A percentile compares a stretch with the other conserved stretches of the same genome.
Evolutionary conservation across 1,139 yeast genomes (phyloP).

Genomic region (Taphrina populina): DNA sequence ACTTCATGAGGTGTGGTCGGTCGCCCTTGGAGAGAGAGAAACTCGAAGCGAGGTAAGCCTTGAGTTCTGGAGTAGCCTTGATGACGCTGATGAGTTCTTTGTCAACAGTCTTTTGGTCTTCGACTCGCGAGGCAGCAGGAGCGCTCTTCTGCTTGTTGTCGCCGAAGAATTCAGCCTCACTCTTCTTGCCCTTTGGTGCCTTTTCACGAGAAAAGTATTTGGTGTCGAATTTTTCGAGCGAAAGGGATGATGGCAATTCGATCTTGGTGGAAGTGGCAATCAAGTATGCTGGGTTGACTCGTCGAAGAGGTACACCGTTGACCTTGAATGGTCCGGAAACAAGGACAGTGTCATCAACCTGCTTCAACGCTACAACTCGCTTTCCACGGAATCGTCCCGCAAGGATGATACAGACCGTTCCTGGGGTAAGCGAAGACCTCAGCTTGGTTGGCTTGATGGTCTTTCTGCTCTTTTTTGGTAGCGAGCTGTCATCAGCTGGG

Average conservation of each 20-base stretch:
- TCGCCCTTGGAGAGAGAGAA: slow-evolving; percentile 99
- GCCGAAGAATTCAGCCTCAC: slow-evolving; percentile 94
- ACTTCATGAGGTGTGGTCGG: slow-evolving; percentile 73
- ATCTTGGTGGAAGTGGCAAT: slow-evolving; percentile 97
- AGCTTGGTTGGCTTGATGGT: slow-evolving; percentile 90
- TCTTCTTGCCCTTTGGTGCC: slow-evolving; percentile 59
- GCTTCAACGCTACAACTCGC: slow-evolving; percentile 98
- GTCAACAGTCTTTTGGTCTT: slow-evolving; percentile 97
- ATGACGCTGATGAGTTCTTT: slow-evolving; percentile 89
- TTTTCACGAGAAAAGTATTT: slow-evolving; percentile 98
- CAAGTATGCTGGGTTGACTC: slow-evolving; percentile 98
- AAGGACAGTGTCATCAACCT: slow-evolving; percentile 96
- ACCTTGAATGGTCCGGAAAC: slow-evolving; percentile 99
- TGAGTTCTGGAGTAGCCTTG: slow-evolving; percentile 96
- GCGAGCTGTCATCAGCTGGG: slow-evolving; percentile 91
- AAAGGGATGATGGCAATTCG: slow-evolving; percentile 66
- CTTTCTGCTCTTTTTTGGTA: slow-evolving; percentile 70
- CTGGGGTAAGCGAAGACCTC: slow-evolving; percentile 97
- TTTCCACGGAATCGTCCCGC: slow-evolving; percentile 99
- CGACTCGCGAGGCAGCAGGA: slow-evolving; percentile 91
- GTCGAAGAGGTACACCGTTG: slow-evolving; percentile 98
- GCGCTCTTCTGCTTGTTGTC: slow-evolving; percentile 77
- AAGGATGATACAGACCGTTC: slow-evolving; percentile 95
- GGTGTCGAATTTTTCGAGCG: slow-evolving; percentile 88
- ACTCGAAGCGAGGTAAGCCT: slow-evolving; percentile 94